Conservation (phyloP, 768 basidiomycete genomes). For the Amanita inopinata region DNA sequence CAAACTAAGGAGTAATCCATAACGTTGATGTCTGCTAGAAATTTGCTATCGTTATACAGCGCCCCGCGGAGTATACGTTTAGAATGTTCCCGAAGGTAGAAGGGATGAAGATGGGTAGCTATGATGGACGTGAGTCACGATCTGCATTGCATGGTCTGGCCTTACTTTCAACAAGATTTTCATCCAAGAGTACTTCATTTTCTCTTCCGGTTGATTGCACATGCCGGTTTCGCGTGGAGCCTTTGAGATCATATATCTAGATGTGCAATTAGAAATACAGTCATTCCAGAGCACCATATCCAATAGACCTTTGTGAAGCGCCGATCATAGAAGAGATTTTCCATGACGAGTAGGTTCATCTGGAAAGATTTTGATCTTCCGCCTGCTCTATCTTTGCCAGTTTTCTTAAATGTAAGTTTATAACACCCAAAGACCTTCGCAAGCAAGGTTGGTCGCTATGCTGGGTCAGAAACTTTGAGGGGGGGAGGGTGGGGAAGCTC, state of each 20-base stretch:
- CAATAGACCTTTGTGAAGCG: slow-evolving; percentile 69
- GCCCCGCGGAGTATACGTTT: slow-evolving; percentile 89
- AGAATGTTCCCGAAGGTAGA: slow-evolving; percentile 94
- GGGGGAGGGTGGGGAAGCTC: slow-evolving; percentile 18
- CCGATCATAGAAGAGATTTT: slow-evolving; percentile 91
- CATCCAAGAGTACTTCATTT: slow-evolving; percentile 92
- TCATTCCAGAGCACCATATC: background rate
- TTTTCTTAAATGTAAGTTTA: slow-evolving; percentile 84
- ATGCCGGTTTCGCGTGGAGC: slow-evolving; percentile 88
- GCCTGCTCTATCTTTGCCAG: slow-evolving; percentile 53
- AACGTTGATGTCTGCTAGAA: slow-evolving; percentile 87
- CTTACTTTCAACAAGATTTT: slow-evolving; percentile 89
- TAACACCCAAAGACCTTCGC: slow-evolving; percentile 98
- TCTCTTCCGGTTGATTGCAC: slow-evolving; percentile 84
- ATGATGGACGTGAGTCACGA: background rate
- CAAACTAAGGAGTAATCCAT: slow-evolving; percentile 98
- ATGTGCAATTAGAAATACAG: background rate
- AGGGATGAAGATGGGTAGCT: slow-evolving; percentile 82
- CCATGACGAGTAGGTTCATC: slow-evolving; percentile 97
- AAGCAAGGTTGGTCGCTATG: slow-evolving; percentile 82
- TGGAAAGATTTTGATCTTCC: slow-evolving; percentile 72
- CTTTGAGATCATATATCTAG: slow-evolving; percentile 95
- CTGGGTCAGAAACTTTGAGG: slow-evolving; percentile 9
- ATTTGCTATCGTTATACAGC: slow-evolving; percentile 91
- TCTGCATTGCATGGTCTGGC: background rate